Percentiles rank a stretch among this genome's conserved stretches.
Conservation (phyloP, 371 early-diverging fungal genomes). For the Parasitella parasitica region DNA sequence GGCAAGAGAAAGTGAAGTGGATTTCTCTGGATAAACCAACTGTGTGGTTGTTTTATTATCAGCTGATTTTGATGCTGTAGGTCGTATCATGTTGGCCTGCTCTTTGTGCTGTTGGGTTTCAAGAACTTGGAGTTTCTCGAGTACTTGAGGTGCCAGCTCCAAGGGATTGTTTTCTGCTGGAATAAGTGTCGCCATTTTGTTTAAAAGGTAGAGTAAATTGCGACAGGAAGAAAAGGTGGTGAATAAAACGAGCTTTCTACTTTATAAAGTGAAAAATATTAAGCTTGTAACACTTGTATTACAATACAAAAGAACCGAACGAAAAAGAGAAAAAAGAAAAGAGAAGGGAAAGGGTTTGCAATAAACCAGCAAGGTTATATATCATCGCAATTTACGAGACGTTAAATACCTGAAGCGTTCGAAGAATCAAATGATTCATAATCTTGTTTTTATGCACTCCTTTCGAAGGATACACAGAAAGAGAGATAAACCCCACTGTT, state of each 20-base stretch:
- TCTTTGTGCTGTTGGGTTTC: neutral
- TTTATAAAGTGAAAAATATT: neutral
- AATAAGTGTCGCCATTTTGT: neutral
- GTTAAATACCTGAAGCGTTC: neutral
- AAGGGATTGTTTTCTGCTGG: neutral
- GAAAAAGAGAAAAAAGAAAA: neutral
- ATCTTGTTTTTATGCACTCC: neutral
- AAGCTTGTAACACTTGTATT: conserved; percentile 10
- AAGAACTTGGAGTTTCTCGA: neutral
- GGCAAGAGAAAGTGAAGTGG: conserved; percentile 5
- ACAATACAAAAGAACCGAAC: conserved; percentile 1
- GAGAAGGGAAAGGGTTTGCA: neutral
- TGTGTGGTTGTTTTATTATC: conserved; percentile 1
- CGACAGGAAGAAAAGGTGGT: neutral
- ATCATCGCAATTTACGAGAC: neutral
- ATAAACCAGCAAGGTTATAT: neutral
- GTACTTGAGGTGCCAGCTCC: neutral
- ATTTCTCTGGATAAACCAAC: conserved; percentile 14
- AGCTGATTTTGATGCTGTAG: conserved; percentile 7
- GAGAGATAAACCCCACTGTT: neutral
- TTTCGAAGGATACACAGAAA: neutral
- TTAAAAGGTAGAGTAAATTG: neutral
- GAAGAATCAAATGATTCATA: neutral
- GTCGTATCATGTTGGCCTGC: neutral
- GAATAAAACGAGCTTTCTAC: neutral